These are phyloP conservation scores for Emericellopsis cladophorae DNA, from an alignment of 2,329 filamentous ascomycete species.

Conservation along the genomic window DNA sequence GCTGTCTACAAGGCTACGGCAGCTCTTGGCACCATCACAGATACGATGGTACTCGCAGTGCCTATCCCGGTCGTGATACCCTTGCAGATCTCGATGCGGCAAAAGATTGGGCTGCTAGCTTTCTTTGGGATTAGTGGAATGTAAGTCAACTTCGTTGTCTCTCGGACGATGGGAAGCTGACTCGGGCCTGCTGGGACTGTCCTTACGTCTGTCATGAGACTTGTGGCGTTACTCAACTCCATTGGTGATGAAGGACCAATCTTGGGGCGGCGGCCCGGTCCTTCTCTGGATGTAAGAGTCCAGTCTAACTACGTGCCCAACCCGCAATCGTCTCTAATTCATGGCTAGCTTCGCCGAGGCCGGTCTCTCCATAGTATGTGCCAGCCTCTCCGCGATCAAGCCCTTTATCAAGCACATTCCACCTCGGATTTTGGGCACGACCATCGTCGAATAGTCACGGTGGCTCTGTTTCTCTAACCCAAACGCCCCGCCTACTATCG, in stretches of 20 bases:
- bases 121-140: constrained; percentile 1
- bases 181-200: background rate
- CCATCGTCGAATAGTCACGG: too few relatives aligned
- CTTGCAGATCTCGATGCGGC: background rate
- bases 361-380: constrained; percentile 24
- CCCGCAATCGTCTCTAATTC: background rate
- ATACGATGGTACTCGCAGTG: background rate
- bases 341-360: constrained; percentile 15
- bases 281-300: constrained; percentile 1
- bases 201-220: constrained; percentile 1
- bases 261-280: constrained; percentile 1
- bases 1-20: constrained; percentile 2
- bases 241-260: background rate
- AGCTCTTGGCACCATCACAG: background rate
- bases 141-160: background rate
- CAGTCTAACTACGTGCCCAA: background rate
- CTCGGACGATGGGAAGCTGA: background rate
- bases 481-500: too few relatives aligned
- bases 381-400: too few relatives aligned
- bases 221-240: background rate
- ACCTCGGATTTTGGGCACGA: too few relatives aligned
- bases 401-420: too few relatives aligned
- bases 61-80: background rate
- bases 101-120: constrained; percentile 1
- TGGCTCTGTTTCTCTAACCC: too few relatives aligned